These are phyloP conservation scores for Suillus ampliporus DNA, from an alignment of 768 basidiomycete genomes.

Conservation along the genomic window DNA sequence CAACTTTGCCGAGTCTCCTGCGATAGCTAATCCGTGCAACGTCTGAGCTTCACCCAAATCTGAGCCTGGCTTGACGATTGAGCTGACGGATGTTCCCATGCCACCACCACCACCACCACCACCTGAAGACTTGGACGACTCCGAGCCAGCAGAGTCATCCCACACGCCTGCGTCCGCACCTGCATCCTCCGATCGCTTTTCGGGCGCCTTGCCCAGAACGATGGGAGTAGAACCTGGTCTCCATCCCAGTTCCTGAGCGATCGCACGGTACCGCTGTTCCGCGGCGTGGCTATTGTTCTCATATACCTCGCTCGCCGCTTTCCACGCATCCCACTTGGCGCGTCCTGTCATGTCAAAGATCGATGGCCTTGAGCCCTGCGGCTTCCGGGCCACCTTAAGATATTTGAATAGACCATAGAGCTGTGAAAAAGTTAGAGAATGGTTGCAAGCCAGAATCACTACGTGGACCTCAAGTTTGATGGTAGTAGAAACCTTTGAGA, in stretches of 20 bases:
- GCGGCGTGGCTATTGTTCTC: slow-evolving; percentile 48
- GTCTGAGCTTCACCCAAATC: slow-evolving; percentile 45
- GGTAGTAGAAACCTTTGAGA: slow-evolving; percentile 59
- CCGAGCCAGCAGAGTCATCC: slow-evolving; percentile 46
- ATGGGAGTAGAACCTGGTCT: slow-evolving; percentile 35
- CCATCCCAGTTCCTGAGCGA: slow-evolving; percentile 78
- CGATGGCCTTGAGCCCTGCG: slow-evolving; percentile 65
- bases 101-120: slow-evolving; percentile 45
- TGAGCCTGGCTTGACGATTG: slow-evolving; percentile 47
- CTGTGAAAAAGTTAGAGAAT: slow-evolving; percentile 48
- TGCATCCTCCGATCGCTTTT: slow-evolving; percentile 17
- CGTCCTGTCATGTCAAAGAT: slow-evolving; percentile 80
- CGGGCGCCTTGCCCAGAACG: slow-evolving; percentile 9
- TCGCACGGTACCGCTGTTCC: slow-evolving; percentile 68
- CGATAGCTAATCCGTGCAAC: slow-evolving; percentile 70
- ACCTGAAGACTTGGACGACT: slow-evolving; percentile 26
- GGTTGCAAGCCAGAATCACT: slow-evolving; percentile 16
- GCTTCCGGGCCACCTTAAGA: slow-evolving; percentile 62
- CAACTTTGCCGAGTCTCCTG: slow-evolving; percentile 55
- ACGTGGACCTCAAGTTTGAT: slow-evolving; percentile 76
- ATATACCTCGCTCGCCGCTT: slow-evolving; percentile 53
- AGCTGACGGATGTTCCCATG: slow-evolving; percentile 69
- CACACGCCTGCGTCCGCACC: slow-evolving; percentile 48
- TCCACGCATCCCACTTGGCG: slow-evolving; percentile 92
- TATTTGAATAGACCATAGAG: slow-evolving; percentile 87